These are phyloP conservation scores for Nitzschia sp. DNA, from an alignment of 108 stramenopile genomes.

Conservation along the genomic window DNA sequence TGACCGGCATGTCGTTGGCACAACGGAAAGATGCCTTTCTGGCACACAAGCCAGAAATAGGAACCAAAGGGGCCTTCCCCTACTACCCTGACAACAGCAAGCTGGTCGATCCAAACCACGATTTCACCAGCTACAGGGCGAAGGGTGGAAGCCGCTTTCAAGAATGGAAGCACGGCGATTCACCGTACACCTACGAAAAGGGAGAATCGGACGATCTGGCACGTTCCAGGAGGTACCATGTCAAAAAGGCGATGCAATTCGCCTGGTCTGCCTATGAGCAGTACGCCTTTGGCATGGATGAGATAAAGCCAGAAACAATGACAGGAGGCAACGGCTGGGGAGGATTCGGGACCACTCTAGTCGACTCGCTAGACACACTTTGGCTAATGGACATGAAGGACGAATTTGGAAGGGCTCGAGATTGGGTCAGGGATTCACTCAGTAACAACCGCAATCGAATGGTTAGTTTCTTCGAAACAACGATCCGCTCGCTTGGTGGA, in stretches of 20 bases:
- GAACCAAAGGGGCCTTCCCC: conserved; percentile 29
- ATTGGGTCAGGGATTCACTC: conserved; percentile 84
- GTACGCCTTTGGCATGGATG: conserved; percentile 85
- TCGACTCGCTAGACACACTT: conserved; percentile 95
- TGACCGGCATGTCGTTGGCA: not conserved
- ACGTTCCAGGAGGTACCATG: conserved; percentile 58
- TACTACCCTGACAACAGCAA: conserved; percentile 22
- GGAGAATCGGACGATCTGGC: conserved; percentile 62
- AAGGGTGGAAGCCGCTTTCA: conserved; percentile 57
- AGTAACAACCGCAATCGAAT: conserved; percentile 38
- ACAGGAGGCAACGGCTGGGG: conserved; percentile 69
- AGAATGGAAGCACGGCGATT: conserved; percentile 55
- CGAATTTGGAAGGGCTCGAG: conserved; percentile 86
- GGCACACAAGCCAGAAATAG: conserved; percentile 6
- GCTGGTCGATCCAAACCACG: conserved; percentile 31
- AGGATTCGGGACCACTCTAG: conserved; percentile 90
- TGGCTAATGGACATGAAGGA: conserved; percentile 96
- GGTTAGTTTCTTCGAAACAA: conserved; percentile 97
- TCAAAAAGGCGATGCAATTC: conserved; percentile 74
- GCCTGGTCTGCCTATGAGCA: conserved; percentile 71
- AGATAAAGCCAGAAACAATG: conserved; percentile 60
- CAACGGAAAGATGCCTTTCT: conserved; percentile 10
- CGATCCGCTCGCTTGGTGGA: conserved; percentile 95
- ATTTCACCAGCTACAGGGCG: conserved; percentile 37
- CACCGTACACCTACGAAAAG: conserved; percentile 25